These are phyloP conservation scores for Lichtheimia ornata DNA, from an alignment of 371 early-diverging fungal species.

Conservation along the genomic window DNA sequence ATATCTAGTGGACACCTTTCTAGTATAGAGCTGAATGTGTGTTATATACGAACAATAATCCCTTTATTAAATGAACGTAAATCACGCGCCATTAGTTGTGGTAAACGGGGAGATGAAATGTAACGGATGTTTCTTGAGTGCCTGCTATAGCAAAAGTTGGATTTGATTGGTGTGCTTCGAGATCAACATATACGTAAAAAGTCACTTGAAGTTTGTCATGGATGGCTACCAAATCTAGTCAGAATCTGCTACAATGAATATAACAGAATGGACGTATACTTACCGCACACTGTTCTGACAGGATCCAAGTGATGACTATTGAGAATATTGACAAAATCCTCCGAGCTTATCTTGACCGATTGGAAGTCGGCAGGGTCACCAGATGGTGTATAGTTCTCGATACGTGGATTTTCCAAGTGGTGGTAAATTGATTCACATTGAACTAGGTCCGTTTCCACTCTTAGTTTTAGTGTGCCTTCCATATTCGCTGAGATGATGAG, in stretches of 20 bases:
- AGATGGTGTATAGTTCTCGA: slow-evolving; percentile 10
- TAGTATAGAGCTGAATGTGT: no score
- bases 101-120: slow-evolving; percentile 36
- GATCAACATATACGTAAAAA: slow-evolving; percentile 33
- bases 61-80: background rate
- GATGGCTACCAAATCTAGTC: slow-evolving; percentile 17
- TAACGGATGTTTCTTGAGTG: slow-evolving; percentile 20
- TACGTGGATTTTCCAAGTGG: slow-evolving; percentile 47
- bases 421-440: slow-evolving; percentile 48
- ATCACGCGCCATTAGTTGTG: background rate
- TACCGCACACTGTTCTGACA: slow-evolving; percentile 57
- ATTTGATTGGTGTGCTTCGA: slow-evolving; percentile 26
- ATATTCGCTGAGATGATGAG: slow-evolving; percentile 59
- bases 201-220: slow-evolving; percentile 28
- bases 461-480: slow-evolving; percentile 51
- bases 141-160: slow-evolving; percentile 6
- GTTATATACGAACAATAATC: background rate
- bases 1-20: no score
- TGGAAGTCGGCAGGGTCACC: slow-evolving; percentile 33
- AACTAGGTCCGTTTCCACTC: slow-evolving; percentile 43
- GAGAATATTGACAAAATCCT: slow-evolving; percentile 61
- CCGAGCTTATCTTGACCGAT: slow-evolving; percentile 46
- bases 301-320: slow-evolving; percentile 58
- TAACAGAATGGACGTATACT: slow-evolving; percentile 1
- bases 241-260: background rate